Percentiles rank a stretch among this genome's conserved stretches.
These are phyloP conservation scores for Biscutella auriculata DNA, from an alignment of 441 rosid genomes.

Conservation along the genomic window DNA sequence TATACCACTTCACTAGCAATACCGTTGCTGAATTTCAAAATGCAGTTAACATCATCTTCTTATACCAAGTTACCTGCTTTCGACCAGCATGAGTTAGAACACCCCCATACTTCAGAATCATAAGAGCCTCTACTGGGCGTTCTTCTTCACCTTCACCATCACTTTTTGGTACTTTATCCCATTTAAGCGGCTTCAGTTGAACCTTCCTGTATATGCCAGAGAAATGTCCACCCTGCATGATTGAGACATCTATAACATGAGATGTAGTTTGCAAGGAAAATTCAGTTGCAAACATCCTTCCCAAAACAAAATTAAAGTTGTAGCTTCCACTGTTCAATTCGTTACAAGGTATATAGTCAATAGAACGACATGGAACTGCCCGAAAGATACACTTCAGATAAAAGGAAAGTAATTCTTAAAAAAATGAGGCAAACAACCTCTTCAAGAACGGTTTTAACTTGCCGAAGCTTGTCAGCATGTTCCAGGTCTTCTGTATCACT, in stretches of 20 bases:
- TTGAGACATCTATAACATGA: too few species aligned
- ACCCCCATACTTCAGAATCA: constrained; percentile 99
- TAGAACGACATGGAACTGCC: too few species aligned
- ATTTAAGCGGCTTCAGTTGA: constrained; percentile 90
- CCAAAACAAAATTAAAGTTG: too few species aligned
- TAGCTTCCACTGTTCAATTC: too few species aligned
- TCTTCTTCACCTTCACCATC: constrained; percentile 95
- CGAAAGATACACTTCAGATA: too few species aligned
- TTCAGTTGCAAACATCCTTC: too few species aligned
- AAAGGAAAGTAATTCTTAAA: too few species aligned
- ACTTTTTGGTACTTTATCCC: constrained; percentile 68
- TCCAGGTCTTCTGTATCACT: constrained; percentile 98
- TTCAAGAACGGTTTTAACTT: constrained; percentile 99
- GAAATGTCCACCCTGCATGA: constrained; percentile 98
- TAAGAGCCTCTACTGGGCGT: constrained; percentile 86
- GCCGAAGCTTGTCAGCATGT: constrained; percentile 99
- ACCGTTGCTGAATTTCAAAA: too few species aligned
- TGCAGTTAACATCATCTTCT: not conserved
- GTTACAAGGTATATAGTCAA: too few species aligned
- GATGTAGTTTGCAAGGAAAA: too few species aligned
- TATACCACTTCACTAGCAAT: too few species aligned
- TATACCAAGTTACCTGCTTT: constrained; percentile 65
- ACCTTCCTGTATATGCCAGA: constrained; percentile 99
- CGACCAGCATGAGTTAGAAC: constrained; percentile 99
- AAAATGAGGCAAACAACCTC: too few species aligned